Conservation (phyloP, 2,329 filamentous ascomycete genomes). For the Triangularia verruculosa region DNA sequence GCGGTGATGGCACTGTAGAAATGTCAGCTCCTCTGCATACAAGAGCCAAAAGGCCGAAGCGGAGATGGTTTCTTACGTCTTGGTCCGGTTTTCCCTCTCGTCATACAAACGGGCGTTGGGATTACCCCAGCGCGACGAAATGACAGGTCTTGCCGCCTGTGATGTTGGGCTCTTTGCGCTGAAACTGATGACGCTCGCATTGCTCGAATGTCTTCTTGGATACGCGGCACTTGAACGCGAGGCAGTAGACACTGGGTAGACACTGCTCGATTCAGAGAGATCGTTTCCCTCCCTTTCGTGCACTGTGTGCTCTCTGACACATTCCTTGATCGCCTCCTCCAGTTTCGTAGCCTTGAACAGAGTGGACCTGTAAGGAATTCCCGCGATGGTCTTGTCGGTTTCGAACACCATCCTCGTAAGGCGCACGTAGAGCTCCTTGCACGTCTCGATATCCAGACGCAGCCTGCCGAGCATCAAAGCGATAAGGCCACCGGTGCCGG, state of each 20-base stretch:
- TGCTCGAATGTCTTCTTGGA: conserved; percentile 66
- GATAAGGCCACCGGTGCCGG: conserved; percentile 91
- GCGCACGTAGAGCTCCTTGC: conserved; percentile 94
- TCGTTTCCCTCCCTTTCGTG: conserved; percentile 83
- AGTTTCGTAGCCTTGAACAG: conserved; percentile 96
- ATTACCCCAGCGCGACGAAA: conserved; percentile 67
- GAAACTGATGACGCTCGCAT: conserved; percentile 79
- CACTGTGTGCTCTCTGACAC: conserved; percentile 80
- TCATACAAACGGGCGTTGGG: conserved; percentile 88
- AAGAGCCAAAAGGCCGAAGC: neutral
- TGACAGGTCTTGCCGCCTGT: conserved; percentile 53
- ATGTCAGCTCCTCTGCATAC: conserved; percentile 24
- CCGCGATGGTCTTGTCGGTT: conserved; percentile 95
- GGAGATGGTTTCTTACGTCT: conserved; percentile 63
- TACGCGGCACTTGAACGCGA: conserved; percentile 43
- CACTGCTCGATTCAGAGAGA: conserved; percentile 39
- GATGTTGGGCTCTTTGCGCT: conserved; percentile 62
- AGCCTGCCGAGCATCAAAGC: conserved; percentile 94
- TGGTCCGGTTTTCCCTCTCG: conserved; percentile 77
- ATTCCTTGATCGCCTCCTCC: conserved; percentile 88
- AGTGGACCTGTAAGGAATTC: conserved; percentile 90
- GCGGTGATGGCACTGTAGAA: conserved; percentile 77
- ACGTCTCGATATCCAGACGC: conserved; percentile 89
- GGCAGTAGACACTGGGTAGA: conserved; percentile 41
- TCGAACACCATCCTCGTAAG: conserved; percentile 94